Evolutionary conservation across 345 rosid genomes (phyloP), one percentile per base, ranked within the genome.

Genomic region (Atalantia buxifolia): DNA sequence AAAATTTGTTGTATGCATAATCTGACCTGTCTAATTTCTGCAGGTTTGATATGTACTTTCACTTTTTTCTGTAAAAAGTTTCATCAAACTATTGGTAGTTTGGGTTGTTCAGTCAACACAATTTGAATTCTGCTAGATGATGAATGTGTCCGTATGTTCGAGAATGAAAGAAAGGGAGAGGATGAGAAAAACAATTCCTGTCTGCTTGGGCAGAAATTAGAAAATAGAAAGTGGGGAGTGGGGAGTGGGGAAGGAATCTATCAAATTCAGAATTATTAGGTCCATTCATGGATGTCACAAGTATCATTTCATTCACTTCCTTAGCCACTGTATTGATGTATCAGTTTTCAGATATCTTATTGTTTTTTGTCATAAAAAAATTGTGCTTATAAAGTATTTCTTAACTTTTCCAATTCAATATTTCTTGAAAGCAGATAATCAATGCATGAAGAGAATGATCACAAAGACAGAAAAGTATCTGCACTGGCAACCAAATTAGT

Each of bases 381-480:
- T 45, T 66, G 16, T 4, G n/a, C 31, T 68, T 10, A 56, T 67
- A 19, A 40, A 36, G 62, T 67, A 60, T 67, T 81, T 28, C 59
- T 75, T 67, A 33, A 7, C 31, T 60, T 50, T 69, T 75, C 12
- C 81, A 76, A 82, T 76, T 77, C 75, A 63, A 56, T 77, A 35
- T 66, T 67, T 48, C 31, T 14, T 8, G n/a, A 22, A 30, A 35
- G 66, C 61, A 68, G 72, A 78, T 53, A 69, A 62, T 82, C 71
- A 66, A 75, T 72, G 83, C 81, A 78, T 77, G 27, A 22, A 64
- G 31, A 60, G 77, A 80, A 40, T 74, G 59, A 69, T 79, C 31
- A 9, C 22, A 69, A 66, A 48, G 27, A 74, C 67, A 38, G 40
- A 18, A 30, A 24, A 57, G 24, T 31, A 56, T 35, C 25, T 42